Conservation (phyloP, 2,329 filamentous ascomycete species). For the Arthrinium puccinioides region DNA sequence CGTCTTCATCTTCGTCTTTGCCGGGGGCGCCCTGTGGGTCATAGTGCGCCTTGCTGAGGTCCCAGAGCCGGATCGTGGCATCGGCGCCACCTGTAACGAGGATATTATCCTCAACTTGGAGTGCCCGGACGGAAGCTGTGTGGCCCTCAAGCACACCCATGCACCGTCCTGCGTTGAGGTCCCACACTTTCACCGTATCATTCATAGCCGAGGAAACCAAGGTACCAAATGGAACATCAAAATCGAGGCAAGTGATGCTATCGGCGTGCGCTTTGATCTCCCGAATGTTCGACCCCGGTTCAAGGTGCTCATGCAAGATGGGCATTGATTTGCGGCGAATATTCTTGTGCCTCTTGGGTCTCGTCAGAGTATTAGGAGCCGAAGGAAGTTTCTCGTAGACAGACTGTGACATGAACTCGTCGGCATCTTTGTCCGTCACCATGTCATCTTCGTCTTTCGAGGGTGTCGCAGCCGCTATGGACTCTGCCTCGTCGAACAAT, state of each 20-base stretch:
- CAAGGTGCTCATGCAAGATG: constrained; percentile 90
- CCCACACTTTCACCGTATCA: constrained; percentile 93
- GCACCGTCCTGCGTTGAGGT: constrained; percentile 86
- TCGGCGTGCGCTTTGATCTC: constrained; percentile 87
- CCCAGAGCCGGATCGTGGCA: constrained; percentile 91
- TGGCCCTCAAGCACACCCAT: constrained; percentile 90
- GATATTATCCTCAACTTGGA: constrained; percentile 94
- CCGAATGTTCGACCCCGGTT: constrained; percentile 79
- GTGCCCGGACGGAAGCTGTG: constrained; percentile 81
- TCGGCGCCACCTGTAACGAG: constrained; percentile 92
- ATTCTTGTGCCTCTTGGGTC: constrained; percentile 45
- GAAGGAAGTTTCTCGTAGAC: constrained; percentile 87
- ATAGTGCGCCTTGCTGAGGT: constrained; percentile 82
- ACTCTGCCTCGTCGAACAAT: constrained; percentile 51
- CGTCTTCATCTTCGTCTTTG: constrained; percentile 53
- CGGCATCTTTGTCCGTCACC: constrained; percentile 41
- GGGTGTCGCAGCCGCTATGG: constrained; percentile 43
- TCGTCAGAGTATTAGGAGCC: constrained; percentile 39
- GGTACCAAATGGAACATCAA: constrained; percentile 94
- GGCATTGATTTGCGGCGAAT: constrained; percentile 79
- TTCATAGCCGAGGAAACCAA: constrained; percentile 89
- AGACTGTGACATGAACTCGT: constrained; percentile 91
- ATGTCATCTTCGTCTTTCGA: constrained; percentile 43
- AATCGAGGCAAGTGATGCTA: constrained; percentile 82
- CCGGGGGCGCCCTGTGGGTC: constrained; percentile 59